phyloP scores from a whole-genome alignment of 2,329 filamentous ascomycete genomes.

The Verruconis gallopava region DNA sequence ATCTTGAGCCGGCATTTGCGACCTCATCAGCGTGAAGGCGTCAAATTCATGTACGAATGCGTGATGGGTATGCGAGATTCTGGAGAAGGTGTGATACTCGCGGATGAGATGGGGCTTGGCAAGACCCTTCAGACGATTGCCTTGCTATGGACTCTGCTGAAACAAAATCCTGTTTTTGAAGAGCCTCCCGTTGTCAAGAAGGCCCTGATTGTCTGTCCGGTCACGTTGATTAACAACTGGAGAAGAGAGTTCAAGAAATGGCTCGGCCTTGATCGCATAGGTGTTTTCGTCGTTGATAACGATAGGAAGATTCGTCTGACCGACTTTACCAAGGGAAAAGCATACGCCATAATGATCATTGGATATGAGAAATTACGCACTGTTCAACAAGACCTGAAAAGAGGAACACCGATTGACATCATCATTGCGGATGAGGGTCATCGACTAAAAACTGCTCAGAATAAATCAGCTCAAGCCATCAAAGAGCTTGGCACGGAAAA shows the following conservation, averaged over 20 bases:
- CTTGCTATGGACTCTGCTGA: slow-evolving; percentile 57
- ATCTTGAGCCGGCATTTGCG: slow-evolving; percentile 48
- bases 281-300: slow-evolving; percentile 52
- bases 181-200: slow-evolving; percentile 51
- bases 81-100: slow-evolving; percentile 57
- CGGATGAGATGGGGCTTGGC: slow-evolving; percentile 64
- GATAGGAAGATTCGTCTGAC: slow-evolving; percentile 47
- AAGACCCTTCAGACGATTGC: slow-evolving; percentile 64
- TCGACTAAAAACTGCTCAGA: slow-evolving; percentile 53
- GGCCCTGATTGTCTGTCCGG: slow-evolving; percentile 60
- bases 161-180: slow-evolving; percentile 54
- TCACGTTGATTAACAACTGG: slow-evolving; percentile 62
- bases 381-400: slow-evolving; percentile 52
- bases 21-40: slow-evolving; percentile 56
- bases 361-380: slow-evolving; percentile 58
- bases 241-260: slow-evolving; percentile 60
- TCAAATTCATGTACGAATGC: slow-evolving; percentile 61
- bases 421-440: slow-evolving; percentile 60
- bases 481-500: slow-evolving; percentile 48
- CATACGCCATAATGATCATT: slow-evolving; percentile 60
- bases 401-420: slow-evolving; percentile 50
- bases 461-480: slow-evolving; percentile 54
- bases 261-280: slow-evolving; percentile 57
- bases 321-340: slow-evolving; percentile 55
- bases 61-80: slow-evolving; percentile 60